Conservation (phyloP, 2,329 filamentous ascomycete genomes). For the Beauveria medogensis region DNA sequence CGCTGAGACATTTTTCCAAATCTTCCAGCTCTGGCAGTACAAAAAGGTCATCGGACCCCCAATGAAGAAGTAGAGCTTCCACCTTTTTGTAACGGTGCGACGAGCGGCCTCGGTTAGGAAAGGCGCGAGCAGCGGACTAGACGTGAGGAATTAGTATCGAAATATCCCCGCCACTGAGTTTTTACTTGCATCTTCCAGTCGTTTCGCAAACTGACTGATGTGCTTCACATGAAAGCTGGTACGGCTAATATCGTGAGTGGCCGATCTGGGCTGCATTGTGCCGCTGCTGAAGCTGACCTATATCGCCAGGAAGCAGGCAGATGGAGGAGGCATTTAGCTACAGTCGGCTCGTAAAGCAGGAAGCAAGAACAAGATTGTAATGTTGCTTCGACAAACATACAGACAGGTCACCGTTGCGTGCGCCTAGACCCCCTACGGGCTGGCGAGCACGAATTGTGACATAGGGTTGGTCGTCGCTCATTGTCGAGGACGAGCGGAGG, state of each 20-base stretch:
- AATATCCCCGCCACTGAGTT: background rate
- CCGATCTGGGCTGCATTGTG: constrained; percentile 22
- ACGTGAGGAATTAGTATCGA: background rate
- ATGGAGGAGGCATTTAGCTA: constrained; percentile 9
- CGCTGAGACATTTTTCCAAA: constrained; percentile 44
- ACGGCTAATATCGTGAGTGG: constrained; percentile 50
- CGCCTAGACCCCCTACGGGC: constrained; percentile 36
- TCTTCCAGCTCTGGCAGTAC: constrained; percentile 51
- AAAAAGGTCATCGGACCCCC: constrained; percentile 50
- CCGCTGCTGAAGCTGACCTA: background rate
- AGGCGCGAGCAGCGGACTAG: constrained; percentile 46
- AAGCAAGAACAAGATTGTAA: background rate
- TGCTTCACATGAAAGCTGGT: constrained; percentile 52
- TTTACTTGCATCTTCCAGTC: constrained; percentile 43
- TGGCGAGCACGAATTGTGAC: constrained; percentile 44
- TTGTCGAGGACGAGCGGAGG: constrained; percentile 14
- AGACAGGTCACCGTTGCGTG: constrained; percentile 40
- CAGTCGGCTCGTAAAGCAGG: background rate
- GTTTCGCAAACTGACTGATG: constrained; percentile 44
- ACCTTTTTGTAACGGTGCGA: constrained; percentile 50
- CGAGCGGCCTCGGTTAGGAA: constrained; percentile 45
- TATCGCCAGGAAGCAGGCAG: background rate
- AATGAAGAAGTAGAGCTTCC: constrained; percentile 46
- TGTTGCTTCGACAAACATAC: constrained; percentile 29
- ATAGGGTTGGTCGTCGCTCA: constrained; percentile 40